These are phyloP conservation scores for Fusarium mangiferae DNA, from an alignment of 2,329 filamentous ascomycete species.

Conservation along the genomic window DNA sequence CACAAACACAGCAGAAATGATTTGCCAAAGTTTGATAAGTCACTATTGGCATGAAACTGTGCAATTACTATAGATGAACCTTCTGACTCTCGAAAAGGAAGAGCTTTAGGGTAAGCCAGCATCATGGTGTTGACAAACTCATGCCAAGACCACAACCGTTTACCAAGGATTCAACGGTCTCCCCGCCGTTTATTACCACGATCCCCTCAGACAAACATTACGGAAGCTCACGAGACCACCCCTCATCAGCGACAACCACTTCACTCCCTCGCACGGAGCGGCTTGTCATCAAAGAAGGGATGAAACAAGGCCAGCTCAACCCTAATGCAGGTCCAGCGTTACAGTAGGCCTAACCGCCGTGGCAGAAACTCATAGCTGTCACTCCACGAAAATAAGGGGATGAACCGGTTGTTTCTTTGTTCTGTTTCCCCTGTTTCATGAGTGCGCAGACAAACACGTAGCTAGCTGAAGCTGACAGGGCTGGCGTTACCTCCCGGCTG, in stretches of 20 bases:
- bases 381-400: background rate
- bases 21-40: fast-evolving
- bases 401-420: conserved; percentile 4
- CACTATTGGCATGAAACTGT: background rate
- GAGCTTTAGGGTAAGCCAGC: conserved; percentile 1
- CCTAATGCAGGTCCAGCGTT: conserved; percentile 22
- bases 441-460: conserved; percentile 2
- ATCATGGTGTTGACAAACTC: too few species aligned
- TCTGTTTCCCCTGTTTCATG: conserved; percentile 21
- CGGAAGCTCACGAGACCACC: background rate
- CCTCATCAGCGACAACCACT: background rate
- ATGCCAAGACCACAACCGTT: conserved; percentile 9
- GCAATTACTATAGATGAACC: background rate
- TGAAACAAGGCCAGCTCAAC: conserved; percentile 13
- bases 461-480: conserved; percentile 13
- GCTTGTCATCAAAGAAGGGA: conserved; percentile 5
- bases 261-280: background rate
- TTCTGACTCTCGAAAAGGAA: background rate
- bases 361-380: conserved; percentile 4
- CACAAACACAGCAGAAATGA: fast-evolving
- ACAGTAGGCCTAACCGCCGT: conserved; percentile 13
- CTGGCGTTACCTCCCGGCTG: conserved; percentile 1
- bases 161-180: conserved; percentile 11
- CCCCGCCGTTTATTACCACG: conserved; percentile 1
- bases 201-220: background rate